phyloP scores from a whole-genome alignment of 306 rosid genomes.

The Prunus fruticosa region DNA sequence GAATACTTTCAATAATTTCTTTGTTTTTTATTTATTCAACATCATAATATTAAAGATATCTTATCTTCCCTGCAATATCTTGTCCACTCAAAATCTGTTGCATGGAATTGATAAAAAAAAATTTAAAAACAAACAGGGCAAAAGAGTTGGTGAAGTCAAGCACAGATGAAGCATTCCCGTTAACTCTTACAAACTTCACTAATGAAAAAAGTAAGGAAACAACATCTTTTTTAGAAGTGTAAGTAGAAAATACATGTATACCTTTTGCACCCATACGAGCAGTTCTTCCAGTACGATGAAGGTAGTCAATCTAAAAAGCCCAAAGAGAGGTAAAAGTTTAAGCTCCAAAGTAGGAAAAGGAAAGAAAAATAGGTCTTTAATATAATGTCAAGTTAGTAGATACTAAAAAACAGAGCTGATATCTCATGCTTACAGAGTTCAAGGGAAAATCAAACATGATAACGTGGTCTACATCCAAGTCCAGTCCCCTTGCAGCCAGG shows the following conservation, averaged over 20 bases:
- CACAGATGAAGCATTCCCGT: neutral
- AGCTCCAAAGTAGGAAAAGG: neutral
- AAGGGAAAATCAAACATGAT: slow-evolving; percentile 95
- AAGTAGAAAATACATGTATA: slow-evolving; percentile 14
- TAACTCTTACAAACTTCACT: neutral
- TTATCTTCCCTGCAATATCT: neutral
- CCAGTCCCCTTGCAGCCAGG: slow-evolving; percentile 96
- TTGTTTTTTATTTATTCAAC: neutral
- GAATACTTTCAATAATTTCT: neutral
- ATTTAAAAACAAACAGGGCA: neutral
- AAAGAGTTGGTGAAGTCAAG: neutral
- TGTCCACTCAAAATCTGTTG: neutral
- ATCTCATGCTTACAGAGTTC: slow-evolving; percentile 62
- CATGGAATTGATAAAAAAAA: too few relatives aligned
- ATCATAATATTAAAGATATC: neutral
- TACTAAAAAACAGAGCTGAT: slow-evolving; percentile 2
- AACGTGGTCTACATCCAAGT: slow-evolving; percentile 95
- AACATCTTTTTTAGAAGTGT: neutral
- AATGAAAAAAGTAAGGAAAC: neutral
- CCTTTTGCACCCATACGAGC: slow-evolving; percentile 99
- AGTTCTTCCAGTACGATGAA: slow-evolving; percentile 97
- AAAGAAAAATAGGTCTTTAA: neutral
- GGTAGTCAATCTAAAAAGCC: slow-evolving; percentile 72
- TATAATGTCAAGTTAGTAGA: neutral
- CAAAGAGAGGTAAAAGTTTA: slow-evolving; percentile 14